Evolutionary conservation across 1,139 yeast genomes (phyloP).

Genomic region (Pneumocystis jirovecii): DNA sequence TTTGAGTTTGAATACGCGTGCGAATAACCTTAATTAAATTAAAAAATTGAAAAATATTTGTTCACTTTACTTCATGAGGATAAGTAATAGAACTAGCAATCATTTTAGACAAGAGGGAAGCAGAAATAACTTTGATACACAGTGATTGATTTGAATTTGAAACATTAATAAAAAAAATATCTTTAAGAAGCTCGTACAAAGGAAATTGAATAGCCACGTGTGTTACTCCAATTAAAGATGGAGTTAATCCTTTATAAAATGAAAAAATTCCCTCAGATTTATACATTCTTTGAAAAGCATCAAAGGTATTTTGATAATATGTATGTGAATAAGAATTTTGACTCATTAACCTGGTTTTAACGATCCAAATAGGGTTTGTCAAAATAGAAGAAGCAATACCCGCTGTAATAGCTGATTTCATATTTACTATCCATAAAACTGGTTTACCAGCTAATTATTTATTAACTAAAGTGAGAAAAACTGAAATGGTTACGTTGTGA

Average conservation of each 20-base stretch:
- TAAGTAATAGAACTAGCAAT: conserved; percentile 79
- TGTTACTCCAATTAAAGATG: conserved; percentile 74
- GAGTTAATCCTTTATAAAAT: conserved; percentile 82
- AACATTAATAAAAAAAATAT: conserved; percentile 25
- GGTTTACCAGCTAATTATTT: conserved; percentile 2
- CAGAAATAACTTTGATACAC: conserved; percentile 40
- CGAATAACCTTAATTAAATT: conserved; percentile 31
- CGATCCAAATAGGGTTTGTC: conserved; percentile 96
- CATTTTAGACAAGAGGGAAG: conserved; percentile 76
- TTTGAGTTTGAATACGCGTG: conserved; percentile 65
- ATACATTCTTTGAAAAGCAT: conserved; percentile 72
- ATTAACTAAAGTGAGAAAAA: background rate
- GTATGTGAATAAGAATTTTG: conserved; percentile 13
- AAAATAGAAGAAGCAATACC: conserved; percentile 76
- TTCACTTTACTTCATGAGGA: conserved; percentile 65
- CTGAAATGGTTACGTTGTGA: background rate
- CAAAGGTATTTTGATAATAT: conserved; percentile 61
- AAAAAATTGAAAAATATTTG: background rate
- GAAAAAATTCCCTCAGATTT: conserved; percentile 62
- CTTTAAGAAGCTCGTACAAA: conserved; percentile 71
- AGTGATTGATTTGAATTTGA: conserved; percentile 19
- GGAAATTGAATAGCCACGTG: conserved; percentile 98
- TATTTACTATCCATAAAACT: conserved; percentile 21
- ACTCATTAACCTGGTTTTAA: conserved; percentile 75
- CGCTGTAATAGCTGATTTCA: conserved; percentile 65